These are phyloP conservation scores for Ambrosiella beaveri DNA, from an alignment of 2,329 filamentous ascomycete genomes.

Conservation along the genomic window DNA sequence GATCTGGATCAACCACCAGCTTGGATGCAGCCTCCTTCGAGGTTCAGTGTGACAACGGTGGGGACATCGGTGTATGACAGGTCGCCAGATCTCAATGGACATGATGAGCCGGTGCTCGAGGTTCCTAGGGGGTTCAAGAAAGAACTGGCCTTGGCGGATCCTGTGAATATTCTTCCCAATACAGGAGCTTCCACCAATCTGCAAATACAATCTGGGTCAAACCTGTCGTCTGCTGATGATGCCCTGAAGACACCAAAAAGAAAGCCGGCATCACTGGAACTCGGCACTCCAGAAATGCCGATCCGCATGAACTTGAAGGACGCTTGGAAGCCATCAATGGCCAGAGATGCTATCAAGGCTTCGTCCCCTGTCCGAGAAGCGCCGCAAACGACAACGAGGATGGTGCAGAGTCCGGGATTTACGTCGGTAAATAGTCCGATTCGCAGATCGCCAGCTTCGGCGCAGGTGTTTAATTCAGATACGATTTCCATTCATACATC, in stretches of 20 bases:
- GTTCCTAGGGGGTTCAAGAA: not conserved
- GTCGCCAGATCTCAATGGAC: constrained; percentile 23
- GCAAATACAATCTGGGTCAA: not conserved
- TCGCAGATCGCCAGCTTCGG: constrained; percentile 2
- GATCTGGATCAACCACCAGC: constrained; percentile 14
- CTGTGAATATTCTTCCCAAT: not conserved
- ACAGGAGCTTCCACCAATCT: not conserved
- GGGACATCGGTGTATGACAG: constrained; percentile 32
- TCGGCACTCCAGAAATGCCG: constrained; percentile 3
- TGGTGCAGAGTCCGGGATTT: not conserved
- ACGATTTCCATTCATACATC: constrained; percentile 11
- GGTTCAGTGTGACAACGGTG: constrained; percentile 48
- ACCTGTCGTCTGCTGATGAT: too few relatives aligned
- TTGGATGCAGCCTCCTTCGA: constrained; percentile 37
- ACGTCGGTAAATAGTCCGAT: constrained; percentile 4
- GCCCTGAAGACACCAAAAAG: not conserved
- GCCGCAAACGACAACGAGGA: not conserved
- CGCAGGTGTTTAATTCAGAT: constrained; percentile 11
- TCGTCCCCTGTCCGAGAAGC: not conserved
- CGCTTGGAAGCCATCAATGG: constrained; percentile 4
- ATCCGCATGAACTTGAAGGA: constrained; percentile 7
- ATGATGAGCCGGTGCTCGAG: constrained; percentile 22
- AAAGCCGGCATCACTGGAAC: not conserved
- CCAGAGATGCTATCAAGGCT: constrained; percentile 2
- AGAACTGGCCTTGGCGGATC: not conserved